phyloP scores from a whole-genome alignment of 73 alveolate species.

The Symbiodinium natans region DNA sequence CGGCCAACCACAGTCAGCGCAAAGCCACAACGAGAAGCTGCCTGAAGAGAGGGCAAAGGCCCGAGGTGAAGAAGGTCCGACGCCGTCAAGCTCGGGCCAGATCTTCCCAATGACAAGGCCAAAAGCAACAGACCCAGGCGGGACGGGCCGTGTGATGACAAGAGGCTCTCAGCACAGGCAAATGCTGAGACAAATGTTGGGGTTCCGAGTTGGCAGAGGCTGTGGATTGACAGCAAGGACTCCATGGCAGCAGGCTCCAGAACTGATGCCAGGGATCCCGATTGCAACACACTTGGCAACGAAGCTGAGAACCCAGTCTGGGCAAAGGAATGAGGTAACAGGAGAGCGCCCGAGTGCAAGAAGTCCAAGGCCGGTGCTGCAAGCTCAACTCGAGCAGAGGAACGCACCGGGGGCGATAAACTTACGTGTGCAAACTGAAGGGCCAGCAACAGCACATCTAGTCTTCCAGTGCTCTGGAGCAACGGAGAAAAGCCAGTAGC shows the following conservation, averaged over 20 bases:
- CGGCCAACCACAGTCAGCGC: background rate
- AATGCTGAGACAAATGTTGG: background rate
- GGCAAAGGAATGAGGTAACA: background rate
- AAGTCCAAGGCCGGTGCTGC: background rate
- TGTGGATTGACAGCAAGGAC: no score
- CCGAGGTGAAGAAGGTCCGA: background rate
- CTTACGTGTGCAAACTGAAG: background rate
- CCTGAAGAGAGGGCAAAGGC: background rate
- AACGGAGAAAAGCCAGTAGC: background rate
- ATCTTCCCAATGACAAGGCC: background rate
- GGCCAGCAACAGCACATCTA: background rate
- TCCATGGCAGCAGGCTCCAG: background rate
- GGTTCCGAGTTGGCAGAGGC: background rate
- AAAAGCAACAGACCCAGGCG: background rate
- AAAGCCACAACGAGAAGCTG: background rate
- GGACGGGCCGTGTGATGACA: background rate
- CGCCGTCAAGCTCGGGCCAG: background rate
- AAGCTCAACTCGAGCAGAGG: background rate
- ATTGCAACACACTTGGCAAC: background rate
- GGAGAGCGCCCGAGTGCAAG: background rate
- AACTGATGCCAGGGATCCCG: background rate
- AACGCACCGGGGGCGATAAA: background rate
- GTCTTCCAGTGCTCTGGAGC: background rate
- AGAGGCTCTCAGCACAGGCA: background rate
- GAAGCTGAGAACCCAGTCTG: background rate